Evolutionary conservation across 805 yeast species (phyloP).

Genomic region (Cyberlindnera xishuangbannaensis): DNA sequence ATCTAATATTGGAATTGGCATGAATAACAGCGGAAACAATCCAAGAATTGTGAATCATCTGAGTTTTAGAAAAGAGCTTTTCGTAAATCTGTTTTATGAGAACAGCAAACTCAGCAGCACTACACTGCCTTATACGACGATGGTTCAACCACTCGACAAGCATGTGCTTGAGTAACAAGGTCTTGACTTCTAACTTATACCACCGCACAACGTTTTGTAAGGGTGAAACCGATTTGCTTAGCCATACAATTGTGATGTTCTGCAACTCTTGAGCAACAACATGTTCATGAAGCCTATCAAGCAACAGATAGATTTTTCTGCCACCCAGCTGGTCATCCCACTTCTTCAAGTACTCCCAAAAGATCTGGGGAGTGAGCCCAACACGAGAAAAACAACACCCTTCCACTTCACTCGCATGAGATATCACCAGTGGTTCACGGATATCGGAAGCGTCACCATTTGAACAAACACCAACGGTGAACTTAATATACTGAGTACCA

Average conservation of each 20-base stretch:
- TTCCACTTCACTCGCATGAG: conserved; percentile 8
- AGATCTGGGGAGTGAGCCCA: conserved; percentile 20
- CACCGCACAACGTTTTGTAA: conserved; percentile 7
- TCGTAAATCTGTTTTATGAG: conserved; percentile 5
- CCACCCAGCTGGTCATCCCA: conserved; percentile 14
- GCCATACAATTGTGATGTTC: conserved; percentile 28
- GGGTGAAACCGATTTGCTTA: conserved; percentile 16
- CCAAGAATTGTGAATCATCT: conserved; percentile 13
- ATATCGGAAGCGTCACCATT: conserved; percentile 19
- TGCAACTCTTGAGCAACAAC: conserved; percentile 29
- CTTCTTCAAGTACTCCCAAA: conserved; percentile 15
- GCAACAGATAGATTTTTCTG: conserved; percentile 24
- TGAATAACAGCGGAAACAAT: conserved; percentile 2
- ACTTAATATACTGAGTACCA: conserved; percentile 8
- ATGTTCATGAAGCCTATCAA: conserved; percentile 33
- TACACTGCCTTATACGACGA: conserved; percentile 1
- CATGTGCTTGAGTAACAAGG: conserved; percentile 5
- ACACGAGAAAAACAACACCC: conserved; percentile 15
- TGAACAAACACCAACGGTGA: conserved; percentile 17
- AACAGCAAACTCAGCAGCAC: conserved; percentile 1
- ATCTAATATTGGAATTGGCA: conserved; percentile 1
- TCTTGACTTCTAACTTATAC: conserved; percentile 14
- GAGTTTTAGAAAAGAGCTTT: conserved; percentile 3
- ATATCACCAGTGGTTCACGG: conserved; percentile 15
- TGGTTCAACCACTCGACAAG: conserved; percentile 8